Evolutionary conservation across 805 yeast genomes (phyloP).

Genomic region (Metschnikowia aberdeeniae): DNA sequence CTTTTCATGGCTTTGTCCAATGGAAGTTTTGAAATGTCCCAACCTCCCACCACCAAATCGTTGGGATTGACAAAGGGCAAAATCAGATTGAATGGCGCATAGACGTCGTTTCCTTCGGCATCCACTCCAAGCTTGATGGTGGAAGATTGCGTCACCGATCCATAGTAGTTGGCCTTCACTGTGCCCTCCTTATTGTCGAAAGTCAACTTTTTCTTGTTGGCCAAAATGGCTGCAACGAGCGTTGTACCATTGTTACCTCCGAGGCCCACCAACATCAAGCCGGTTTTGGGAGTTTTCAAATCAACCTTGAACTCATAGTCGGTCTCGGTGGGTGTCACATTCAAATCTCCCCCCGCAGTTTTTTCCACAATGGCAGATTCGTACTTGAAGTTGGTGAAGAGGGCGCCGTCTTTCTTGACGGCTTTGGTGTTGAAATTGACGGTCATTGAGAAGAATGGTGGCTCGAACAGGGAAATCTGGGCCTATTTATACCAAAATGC

Average conservation of each 20-base stretch:
- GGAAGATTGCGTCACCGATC: conserved; percentile 91
- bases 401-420: conserved; percentile 45
- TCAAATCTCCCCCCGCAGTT: conserved; percentile 46
- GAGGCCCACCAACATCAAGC: conserved; percentile 86
- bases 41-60: conserved; percentile 85
- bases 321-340: conserved; percentile 65
- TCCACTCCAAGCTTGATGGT: conserved; percentile 89
- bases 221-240: conserved; percentile 75
- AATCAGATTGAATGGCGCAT: conserved; percentile 86
- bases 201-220: conserved; percentile 72
- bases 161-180: conserved; percentile 76
- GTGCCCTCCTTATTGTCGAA: conserved; percentile 82
- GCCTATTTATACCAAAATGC: not conserved
- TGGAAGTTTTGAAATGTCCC: conserved; percentile 82
- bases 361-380: conserved; percentile 71
- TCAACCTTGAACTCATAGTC: conserved; percentile 87
- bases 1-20: conserved; percentile 77
- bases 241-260: conserved; percentile 98
- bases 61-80: conserved; percentile 89
- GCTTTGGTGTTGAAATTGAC: conserved; percentile 35
- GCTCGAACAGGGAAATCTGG: not conserved
- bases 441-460: conserved; percentile 9
- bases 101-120: conserved; percentile 73
- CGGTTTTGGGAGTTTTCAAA: conserved; percentile 76
- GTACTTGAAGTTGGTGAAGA: conserved; percentile 62